Evolutionary conservation across 2,329 filamentous ascomycete species (phyloP).

Genomic region (Aspergillus nomiae): DNA sequence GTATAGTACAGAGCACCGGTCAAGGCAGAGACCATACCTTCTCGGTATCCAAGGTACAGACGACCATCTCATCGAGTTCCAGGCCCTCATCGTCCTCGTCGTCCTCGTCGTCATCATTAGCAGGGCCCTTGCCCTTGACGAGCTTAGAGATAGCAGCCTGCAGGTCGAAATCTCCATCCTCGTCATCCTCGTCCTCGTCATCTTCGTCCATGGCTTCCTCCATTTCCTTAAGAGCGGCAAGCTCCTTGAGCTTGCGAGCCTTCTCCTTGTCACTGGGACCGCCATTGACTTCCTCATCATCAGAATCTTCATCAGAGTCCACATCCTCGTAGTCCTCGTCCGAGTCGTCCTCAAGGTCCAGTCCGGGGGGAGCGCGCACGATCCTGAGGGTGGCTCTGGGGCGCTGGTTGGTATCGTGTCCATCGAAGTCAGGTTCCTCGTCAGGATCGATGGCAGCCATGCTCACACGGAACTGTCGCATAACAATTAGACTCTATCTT

Average conservation of each 20-base stretch:
- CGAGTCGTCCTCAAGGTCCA: conserved; percentile 59
- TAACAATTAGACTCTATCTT: not conserved
- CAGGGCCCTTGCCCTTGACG: conserved; percentile 71
- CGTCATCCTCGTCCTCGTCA: conserved; percentile 59
- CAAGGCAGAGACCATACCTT: conserved; percentile 62
- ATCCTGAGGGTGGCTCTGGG: conserved; percentile 88
- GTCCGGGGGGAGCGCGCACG: conserved; percentile 68
- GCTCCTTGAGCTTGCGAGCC: conserved; percentile 81
- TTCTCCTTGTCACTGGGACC: conserved; percentile 90
- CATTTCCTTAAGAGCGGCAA: conserved; percentile 75
- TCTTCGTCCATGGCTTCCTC: conserved; percentile 65
- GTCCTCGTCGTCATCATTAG: conserved; percentile 63
- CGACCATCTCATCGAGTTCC: conserved; percentile 83
- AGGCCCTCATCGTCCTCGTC: conserved; percentile 60
- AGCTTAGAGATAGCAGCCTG: conserved; percentile 56
- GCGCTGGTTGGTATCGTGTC: conserved; percentile 61
- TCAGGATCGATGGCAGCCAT: conserved; percentile 98
- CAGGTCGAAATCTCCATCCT: conserved; percentile 64
- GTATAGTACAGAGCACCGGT: conserved; percentile 9
- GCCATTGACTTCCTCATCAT: conserved; percentile 80
- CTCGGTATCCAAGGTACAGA: conserved; percentile 93
- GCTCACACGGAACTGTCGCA: conserved; percentile 82
- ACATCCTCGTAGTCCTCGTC: conserved; percentile 55
- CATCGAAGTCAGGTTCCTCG: conserved; percentile 67
- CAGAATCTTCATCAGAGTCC: conserved; percentile 50